Conservation (phyloP, 2,329 filamentous ascomycete species). For the Calonectria hawksworthii region DNA sequence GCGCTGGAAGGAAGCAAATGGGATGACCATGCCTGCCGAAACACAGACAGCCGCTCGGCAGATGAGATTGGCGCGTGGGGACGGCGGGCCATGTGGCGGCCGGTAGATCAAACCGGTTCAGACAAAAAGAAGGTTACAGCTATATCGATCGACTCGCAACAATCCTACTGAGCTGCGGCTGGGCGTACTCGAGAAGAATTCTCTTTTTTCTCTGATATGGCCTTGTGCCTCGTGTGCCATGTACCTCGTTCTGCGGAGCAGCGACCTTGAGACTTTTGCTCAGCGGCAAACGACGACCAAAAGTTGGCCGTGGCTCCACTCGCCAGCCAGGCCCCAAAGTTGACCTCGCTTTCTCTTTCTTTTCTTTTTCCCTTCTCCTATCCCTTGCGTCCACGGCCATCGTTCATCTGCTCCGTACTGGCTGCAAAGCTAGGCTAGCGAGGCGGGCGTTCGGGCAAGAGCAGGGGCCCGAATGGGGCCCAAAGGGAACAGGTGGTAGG, state of each 20-base stretch:
- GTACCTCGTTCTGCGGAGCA: not conserved
- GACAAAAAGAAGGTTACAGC: not conserved
- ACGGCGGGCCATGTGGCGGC: slow-evolving; percentile 25
- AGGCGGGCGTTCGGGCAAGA: slow-evolving; percentile 1
- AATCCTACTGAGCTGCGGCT: not conserved
- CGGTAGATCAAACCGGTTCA: slow-evolving; percentile 20
- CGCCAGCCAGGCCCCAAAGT: not conserved
- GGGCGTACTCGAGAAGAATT: not conserved
- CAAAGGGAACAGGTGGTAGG: not conserved
- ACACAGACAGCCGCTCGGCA: slow-evolving; percentile 30
- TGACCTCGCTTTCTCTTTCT: not conserved
- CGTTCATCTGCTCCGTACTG: slow-evolving; percentile 1
- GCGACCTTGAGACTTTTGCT: not conserved
- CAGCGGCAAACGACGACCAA: not conserved
- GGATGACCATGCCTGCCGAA: slow-evolving; percentile 20
- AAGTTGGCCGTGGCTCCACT: not conserved
- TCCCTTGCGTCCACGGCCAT: not conserved
- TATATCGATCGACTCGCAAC: not conserved
- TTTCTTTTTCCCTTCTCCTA: not conserved
- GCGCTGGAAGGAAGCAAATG: slow-evolving; percentile 1
- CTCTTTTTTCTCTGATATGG: not conserved
- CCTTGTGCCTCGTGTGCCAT: not conserved
- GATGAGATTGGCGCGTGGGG: slow-evolving; percentile 32
- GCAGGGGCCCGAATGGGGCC: not conserved
- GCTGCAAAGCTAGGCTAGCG: slow-evolving; percentile 7